These are phyloP conservation scores for Eucalyptus tenuipes DNA, from an alignment of 345 rosid genomes.

Conservation along the genomic window DNA sequence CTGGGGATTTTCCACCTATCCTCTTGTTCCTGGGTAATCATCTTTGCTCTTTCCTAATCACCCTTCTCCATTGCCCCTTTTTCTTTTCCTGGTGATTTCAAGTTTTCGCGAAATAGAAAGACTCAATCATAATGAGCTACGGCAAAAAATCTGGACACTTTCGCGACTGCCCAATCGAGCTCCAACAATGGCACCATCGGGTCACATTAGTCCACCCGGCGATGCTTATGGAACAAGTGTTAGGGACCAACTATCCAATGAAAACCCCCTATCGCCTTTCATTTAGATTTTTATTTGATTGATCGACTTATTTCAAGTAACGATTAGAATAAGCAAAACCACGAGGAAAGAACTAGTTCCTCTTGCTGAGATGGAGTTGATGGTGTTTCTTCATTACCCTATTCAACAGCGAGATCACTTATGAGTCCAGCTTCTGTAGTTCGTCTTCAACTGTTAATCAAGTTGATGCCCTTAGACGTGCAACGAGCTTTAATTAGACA, in stretches of 20 bases:
- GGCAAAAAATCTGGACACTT: neutral
- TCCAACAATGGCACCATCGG: neutral
- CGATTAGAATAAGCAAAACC: neutral
- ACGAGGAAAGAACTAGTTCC: neutral
- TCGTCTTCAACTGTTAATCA: neutral
- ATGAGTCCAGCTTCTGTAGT: neutral
- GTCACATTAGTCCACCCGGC: neutral
- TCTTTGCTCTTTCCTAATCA: neutral
- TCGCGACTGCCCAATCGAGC: neutral
- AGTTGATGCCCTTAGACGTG: neutral
- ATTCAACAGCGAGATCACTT: neutral
- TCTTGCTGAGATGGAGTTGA: neutral
- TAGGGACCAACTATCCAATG: neutral
- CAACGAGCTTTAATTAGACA: neutral
- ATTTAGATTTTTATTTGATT: neutral
- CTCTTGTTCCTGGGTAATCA: slow-evolving; percentile 28
- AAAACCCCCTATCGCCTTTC: neutral
- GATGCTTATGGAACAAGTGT: neutral
- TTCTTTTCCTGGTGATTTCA: neutral
- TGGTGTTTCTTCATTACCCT: neutral
- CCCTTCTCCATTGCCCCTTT: neutral
- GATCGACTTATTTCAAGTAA: too few relatives aligned
- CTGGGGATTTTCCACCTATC: slow-evolving; percentile 9
- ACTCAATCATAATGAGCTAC: neutral
- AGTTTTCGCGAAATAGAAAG: neutral